Conservation (phyloP, 352 stramenopile genomes). For the Phytophthora litchii region DNA sequence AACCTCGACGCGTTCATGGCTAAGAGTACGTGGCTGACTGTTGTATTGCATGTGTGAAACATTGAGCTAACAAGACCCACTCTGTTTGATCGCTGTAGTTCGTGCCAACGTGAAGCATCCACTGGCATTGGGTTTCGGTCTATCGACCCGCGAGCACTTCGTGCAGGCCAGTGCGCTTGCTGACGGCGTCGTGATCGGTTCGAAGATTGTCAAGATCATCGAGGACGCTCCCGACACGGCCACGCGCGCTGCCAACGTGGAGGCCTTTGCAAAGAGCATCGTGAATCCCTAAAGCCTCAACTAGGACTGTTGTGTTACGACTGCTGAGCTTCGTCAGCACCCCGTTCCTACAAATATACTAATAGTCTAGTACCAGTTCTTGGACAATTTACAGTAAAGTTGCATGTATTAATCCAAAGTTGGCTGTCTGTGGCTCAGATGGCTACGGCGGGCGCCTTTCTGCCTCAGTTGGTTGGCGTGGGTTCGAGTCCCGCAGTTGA, state of each 20-base stretch:
- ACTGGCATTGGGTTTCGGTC: conserved; percentile 97
- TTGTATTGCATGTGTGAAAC: background rate
- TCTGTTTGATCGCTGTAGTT: conserved; percentile 46
- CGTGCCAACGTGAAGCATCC: conserved; percentile 87
- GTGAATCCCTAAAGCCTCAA: conserved; percentile 42
- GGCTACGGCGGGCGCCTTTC: background rate
- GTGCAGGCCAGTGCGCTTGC: conserved; percentile 91
- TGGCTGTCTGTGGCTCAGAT: conserved; percentile 30
- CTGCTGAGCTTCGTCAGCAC: background rate
- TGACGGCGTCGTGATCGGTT: conserved; percentile 91
- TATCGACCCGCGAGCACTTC: conserved; percentile 94
- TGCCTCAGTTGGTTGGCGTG: conserved; percentile 21
- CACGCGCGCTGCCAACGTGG: conserved; percentile 68
- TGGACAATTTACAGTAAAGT: background rate
- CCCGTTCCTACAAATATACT: conserved; percentile 22
- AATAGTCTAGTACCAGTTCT: background rate
- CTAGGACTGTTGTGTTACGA: conserved; percentile 8
- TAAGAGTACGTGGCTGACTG: conserved; percentile 59
- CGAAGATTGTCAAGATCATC: conserved; percentile 88
- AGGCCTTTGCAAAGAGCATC: conserved; percentile 83
- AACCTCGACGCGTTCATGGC: conserved; percentile 95
- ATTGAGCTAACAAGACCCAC: background rate
- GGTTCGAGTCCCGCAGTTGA: conserved; percentile 63
- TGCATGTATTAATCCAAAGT: background rate
- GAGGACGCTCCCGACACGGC: conserved; percentile 66